Conservation (phyloP, 2,329 filamentous ascomycete species). For the Colletotrichum karsti region DNA sequence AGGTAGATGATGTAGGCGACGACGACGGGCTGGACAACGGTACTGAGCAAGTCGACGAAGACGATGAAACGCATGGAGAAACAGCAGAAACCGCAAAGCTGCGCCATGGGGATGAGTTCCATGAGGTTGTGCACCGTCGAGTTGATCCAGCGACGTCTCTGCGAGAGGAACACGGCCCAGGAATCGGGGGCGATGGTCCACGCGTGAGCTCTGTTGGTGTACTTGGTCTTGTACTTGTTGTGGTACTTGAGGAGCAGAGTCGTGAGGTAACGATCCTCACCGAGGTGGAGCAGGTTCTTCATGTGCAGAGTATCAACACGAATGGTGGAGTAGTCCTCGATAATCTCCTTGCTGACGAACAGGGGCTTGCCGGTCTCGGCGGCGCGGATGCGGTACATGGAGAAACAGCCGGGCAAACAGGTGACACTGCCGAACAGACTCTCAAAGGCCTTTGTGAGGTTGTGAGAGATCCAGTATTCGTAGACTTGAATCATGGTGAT, state of each 20-base stretch:
- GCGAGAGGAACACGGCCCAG: conserved; percentile 94
- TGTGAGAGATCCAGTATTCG: conserved; percentile 99
- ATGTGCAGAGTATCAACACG: conserved; percentile 98
- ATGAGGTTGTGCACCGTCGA: conserved; percentile 98
- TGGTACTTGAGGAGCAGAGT: conserved; percentile 94
- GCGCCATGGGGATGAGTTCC: conserved; percentile 90
- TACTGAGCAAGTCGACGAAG: conserved; percentile 91
- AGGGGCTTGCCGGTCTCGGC: conserved; percentile 94
- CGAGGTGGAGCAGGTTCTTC: conserved; percentile 96
- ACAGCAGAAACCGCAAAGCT: conserved; percentile 99
- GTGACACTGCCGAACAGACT: conserved; percentile 97
- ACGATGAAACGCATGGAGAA: conserved; percentile 99
- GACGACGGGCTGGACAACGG: conserved; percentile 90
- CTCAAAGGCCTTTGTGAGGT: conserved; percentile 95
- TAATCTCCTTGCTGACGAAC: conserved; percentile 92
- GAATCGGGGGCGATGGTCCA: conserved; percentile 98
- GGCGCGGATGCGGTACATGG: conserved; percentile 97
- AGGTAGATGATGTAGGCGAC: conserved; percentile 91
- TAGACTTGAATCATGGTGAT: conserved; percentile 99
- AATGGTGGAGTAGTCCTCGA: conserved; percentile 88
- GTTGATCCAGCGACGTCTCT: conserved; percentile 99
- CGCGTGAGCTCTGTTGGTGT: conserved; percentile 88
- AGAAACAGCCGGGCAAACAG: conserved; percentile 98
- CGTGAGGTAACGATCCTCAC: conserved; percentile 97
- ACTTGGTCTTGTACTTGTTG: conserved; percentile 97